Conservation (phyloP, 1,284 basidiomycete species). For the Termitomyces sp. region DNA sequence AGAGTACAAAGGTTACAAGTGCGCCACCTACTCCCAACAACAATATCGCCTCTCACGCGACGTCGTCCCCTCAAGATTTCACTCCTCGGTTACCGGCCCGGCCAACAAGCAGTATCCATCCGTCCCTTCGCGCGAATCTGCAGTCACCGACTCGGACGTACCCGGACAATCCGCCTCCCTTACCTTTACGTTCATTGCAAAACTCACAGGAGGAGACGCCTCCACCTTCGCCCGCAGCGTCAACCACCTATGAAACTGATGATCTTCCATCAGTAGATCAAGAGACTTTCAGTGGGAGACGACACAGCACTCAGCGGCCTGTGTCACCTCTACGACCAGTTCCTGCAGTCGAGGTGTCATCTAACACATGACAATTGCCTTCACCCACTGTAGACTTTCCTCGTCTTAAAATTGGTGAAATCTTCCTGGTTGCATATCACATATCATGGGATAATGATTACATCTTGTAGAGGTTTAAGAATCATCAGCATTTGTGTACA, state of each 20-base stretch:
- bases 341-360: background rate
- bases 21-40: conserved; percentile 32
- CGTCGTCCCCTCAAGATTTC: conserved; percentile 53
- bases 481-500: conserved; percentile 4
- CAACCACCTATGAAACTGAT: conserved; percentile 24
- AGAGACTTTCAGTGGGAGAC: background rate
- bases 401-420: background rate
- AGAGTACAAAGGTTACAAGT: conserved; percentile 54
- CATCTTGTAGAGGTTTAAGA: background rate
- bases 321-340: conserved; percentile 5
- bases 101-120: conserved; percentile 73
- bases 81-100: conserved; percentile 62
- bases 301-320: background rate
- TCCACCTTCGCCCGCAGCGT: conserved; percentile 24
- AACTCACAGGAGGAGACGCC: conserved; percentile 8
- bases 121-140: conserved; percentile 51
- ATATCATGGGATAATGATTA: background rate
- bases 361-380: conserved; percentile 1
- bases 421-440: conserved; percentile 4
- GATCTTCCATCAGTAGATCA: conserved; percentile 16
- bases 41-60: conserved; percentile 15
- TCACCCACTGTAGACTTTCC: background rate
- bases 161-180: conserved; percentile 10
- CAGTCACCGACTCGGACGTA: conserved; percentile 32
- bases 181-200: conserved; percentile 6